Base-by-base conservation (phyloP, 2,329 filamentous ascomycete genomes). In the Fusarium citri region DNA sequence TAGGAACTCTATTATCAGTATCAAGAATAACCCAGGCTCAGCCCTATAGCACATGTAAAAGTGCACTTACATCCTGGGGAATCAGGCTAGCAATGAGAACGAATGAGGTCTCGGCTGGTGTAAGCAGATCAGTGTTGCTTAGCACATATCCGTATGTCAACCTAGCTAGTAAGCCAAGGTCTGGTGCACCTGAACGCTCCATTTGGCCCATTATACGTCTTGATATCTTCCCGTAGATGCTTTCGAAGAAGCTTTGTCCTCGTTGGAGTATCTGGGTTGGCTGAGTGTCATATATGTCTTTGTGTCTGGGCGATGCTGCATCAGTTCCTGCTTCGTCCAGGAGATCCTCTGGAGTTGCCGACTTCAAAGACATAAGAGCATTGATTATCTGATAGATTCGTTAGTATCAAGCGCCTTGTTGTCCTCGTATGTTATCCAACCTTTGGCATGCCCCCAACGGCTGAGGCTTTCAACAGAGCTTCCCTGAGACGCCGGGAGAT, bases 31-130 rank as follows among this genome's bases (percentile, higher is more conserved):
- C 11, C 22, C 30, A 22, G 23, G 26, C 34, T 1, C n/a, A 41
- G 40, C 18, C 25, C 18, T 25, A n/a, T 41, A 25, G 43, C 26
- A 34, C 11, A 7, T 6, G 28, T 9, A 14, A 50, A 48, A 31
- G n/a, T 11, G 25, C 42, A 55, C 73, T 69, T 56, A 75, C 73
- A 46, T 75, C 73, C 11, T 75, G 73, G 8, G 73, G 73, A n/a
- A 75, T 76, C 23, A 75, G 73, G 31, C 73, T 69, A 18, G 73
- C 73, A 43, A 75, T 74, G 8, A 75, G 71, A 7, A 74, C 73
- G 25, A 71, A 76, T 26, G 73, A 75, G 6, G 72, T 76, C 41
- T 75, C 73, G 23, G 20, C 59, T 28, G 56, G 68, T 8, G 73
- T 72, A n/a, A 75, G 62, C 22, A 73, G 31, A 23, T 74, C 70